Evolutionary conservation across 2,329 filamentous ascomycete species (phyloP).

Genomic region (Penicillium sp.): DNA sequence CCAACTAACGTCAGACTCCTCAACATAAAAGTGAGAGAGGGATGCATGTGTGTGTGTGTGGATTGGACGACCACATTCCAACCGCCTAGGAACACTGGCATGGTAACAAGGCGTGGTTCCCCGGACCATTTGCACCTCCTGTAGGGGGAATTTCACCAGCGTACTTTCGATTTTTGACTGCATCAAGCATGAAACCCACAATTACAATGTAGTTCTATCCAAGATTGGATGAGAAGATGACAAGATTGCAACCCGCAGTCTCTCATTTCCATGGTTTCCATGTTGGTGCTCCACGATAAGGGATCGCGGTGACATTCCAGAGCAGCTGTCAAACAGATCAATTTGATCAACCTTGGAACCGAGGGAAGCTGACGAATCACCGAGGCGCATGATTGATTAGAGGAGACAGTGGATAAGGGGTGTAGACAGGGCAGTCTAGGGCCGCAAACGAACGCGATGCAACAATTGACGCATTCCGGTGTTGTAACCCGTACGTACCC

Average conservation of each 20-base stretch:
- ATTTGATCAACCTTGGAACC: constrained; percentile 2
- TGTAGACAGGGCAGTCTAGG: neutral
- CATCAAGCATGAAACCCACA: constrained; percentile 9
- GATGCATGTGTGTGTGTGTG: constrained; percentile 7
- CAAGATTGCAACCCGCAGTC: constrained; percentile 15
- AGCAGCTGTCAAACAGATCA: constrained; percentile 15
- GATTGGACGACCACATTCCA: constrained; percentile 23
- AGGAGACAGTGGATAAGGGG: neutral
- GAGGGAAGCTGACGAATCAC: neutral
- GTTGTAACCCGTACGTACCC: constrained; percentile 11
- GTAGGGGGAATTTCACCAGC: neutral
- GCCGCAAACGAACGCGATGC: constrained; percentile 19
- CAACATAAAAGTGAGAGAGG: constrained; percentile 2
- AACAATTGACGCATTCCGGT: constrained; percentile 18
- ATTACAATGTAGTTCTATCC: neutral
- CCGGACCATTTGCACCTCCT: constrained; percentile 15
- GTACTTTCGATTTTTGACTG: constrained; percentile 1
- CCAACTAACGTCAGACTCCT: constrained; percentile 1
- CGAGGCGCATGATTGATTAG: neutral
- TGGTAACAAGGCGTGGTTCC: constrained; percentile 27
- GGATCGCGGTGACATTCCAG: constrained; percentile 19
- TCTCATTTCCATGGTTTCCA: constrained; percentile 22
- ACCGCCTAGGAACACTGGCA: constrained; percentile 22
- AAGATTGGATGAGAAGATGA: neutral
- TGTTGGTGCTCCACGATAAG: constrained; percentile 11